Conservation (phyloP, 225 moss, liverwort and hornwort species). For the Straminergon stramineum region DNA sequence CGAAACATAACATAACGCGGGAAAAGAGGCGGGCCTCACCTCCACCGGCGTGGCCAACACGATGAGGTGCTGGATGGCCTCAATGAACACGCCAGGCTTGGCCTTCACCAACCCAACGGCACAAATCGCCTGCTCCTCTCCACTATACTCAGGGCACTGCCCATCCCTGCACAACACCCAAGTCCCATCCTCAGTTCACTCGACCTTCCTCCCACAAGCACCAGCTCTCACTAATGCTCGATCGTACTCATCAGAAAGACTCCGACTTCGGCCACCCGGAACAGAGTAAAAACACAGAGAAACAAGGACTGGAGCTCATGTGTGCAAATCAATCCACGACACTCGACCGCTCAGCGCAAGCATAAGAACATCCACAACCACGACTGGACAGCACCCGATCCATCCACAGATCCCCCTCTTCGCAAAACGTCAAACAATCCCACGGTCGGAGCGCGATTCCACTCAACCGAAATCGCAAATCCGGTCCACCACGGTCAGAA, state of each 20-base stretch:
- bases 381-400: not conserved
- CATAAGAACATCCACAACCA: not conserved
- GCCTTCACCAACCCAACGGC: conserved; percentile 79
- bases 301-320: not conserved
- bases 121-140: conserved; percentile 97
- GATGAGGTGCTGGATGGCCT: conserved; percentile 88
- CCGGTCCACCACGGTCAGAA: not conserved
- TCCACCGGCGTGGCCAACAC: conserved; percentile 88
- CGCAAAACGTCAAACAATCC: not conserved
- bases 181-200: not conserved
- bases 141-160: conserved; percentile 93
- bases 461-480: not conserved
- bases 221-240: not conserved
- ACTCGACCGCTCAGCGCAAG: not conserved
- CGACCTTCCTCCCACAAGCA: not conserved
- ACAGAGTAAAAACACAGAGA: not conserved
- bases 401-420: not conserved
- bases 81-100: conserved; percentile 79
- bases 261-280: not conserved
- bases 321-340: not conserved
- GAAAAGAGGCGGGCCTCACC: conserved; percentile 28
- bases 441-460: not conserved
- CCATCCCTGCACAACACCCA: conserved; percentile 65
- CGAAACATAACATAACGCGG: not conserved
- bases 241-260: not conserved